These are phyloP conservation scores for Simmondsia chinensis DNA, from an alignment of 148 eudicot species.

Conservation along the genomic window DNA sequence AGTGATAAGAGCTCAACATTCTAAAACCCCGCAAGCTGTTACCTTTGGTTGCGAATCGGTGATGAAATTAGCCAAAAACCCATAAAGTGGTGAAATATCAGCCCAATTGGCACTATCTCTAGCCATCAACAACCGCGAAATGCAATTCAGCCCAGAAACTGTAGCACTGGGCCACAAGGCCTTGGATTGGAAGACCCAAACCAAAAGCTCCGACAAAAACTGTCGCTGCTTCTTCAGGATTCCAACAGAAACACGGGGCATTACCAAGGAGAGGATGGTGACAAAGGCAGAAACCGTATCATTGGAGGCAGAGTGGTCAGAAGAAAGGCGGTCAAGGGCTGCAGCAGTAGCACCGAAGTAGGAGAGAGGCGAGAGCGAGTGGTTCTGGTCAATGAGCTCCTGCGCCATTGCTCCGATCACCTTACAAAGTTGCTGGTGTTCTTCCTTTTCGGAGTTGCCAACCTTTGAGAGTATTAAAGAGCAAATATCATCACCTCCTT, in stretches of 20 bases:
- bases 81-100: slow-evolving; percentile 35
- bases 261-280: slow-evolving; percentile 32
- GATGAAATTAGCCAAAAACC: slow-evolving; percentile 28
- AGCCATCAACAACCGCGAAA: slow-evolving; percentile 27
- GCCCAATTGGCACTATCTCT: slow-evolving; percentile 36
- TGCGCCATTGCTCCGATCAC: slow-evolving; percentile 70
- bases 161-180: slow-evolving; percentile 18
- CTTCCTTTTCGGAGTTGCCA: slow-evolving; percentile 28
- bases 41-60: slow-evolving; percentile 61
- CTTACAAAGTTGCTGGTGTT: slow-evolving; percentile 63
- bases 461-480: slow-evolving; percentile 29
- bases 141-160: slow-evolving; percentile 38
- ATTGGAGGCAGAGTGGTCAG: slow-evolving; percentile 10
- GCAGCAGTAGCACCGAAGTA: slow-evolving; percentile 68
- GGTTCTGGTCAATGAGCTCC: slow-evolving; percentile 46
- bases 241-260: slow-evolving; percentile 23
- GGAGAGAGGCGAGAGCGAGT: slow-evolving; percentile 43
- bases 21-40: too few relatives aligned
- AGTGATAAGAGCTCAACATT: neutral
- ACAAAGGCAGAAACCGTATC: slow-evolving; percentile 42
- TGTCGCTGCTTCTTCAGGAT: slow-evolving; percentile 32
- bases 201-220: slow-evolving; percentile 29
- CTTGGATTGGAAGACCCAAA: slow-evolving; percentile 17
- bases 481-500: slow-evolving; percentile 32
- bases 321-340: slow-evolving; percentile 44